Percentiles rank a stretch among this genome's conserved stretches.
These are phyloP conservation scores for Xylariaceae sp. DNA, from an alignment of 2,329 filamentous ascomycete species.

Conservation along the genomic window DNA sequence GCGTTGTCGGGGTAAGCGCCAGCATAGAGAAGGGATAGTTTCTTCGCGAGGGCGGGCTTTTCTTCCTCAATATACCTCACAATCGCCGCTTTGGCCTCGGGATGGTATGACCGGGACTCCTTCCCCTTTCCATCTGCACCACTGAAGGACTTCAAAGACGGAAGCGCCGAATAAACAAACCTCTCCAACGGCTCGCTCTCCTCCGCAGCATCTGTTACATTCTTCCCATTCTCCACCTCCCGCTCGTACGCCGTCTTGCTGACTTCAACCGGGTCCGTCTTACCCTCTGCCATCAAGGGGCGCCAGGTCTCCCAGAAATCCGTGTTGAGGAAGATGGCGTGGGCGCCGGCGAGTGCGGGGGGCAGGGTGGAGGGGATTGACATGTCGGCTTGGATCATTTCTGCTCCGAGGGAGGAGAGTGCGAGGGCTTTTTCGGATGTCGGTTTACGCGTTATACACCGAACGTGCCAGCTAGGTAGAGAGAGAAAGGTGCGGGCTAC, in stretches of 20 bases:
- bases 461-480: conserved; percentile 40
- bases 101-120: neutral
- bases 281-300: neutral
- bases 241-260: neutral
- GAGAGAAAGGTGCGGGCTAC: conserved; percentile 45
- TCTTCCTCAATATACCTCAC: neutral
- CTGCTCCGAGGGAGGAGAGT: conserved; percentile 39
- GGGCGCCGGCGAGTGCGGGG: conserved; percentile 41
- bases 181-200: neutral
- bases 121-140: too few species aligned
- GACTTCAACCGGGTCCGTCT: neutral
- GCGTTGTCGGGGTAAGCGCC: neutral
- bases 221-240: neutral
- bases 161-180: neutral
- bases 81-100: neutral
- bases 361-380: conserved; percentile 38
- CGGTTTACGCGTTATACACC: conserved; percentile 45
- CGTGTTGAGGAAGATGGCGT: conserved; percentile 52
- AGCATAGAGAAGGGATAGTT: neutral
- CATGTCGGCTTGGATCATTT: conserved; percentile 43
- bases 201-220: neutral
- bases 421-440: conserved; percentile 37
- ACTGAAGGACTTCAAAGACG: neutral
- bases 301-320: conserved; percentile 46
- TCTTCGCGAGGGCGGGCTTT: neutral